Conservation (phyloP, 805 yeast genomes). For the Lachancea fermentati region DNA sequence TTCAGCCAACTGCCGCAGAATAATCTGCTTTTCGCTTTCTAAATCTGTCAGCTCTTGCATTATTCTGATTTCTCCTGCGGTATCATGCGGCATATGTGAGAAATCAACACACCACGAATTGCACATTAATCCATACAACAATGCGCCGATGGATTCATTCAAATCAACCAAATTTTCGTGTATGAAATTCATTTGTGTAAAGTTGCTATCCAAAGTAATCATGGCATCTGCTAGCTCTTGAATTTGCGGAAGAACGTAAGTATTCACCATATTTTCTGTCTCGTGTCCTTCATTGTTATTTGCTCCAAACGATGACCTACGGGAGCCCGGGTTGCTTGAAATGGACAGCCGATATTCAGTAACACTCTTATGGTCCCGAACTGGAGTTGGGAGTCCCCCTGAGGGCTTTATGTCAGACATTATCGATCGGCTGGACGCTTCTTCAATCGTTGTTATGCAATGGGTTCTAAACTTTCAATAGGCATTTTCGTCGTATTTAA, state of each 20-base stretch:
- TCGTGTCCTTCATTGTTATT: constrained; percentile 10
- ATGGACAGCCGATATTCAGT: constrained; percentile 39
- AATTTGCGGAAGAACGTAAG: constrained; percentile 38
- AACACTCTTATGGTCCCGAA: constrained; percentile 20
- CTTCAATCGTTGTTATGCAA: too few species aligned
- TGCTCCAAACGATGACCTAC: constrained; percentile 29
- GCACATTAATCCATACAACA: constrained; percentile 72
- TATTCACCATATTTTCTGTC: constrained; percentile 25
- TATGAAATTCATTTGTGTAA: constrained; percentile 49
- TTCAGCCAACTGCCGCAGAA: constrained; percentile 4
- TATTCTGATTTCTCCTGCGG: constrained; percentile 21
- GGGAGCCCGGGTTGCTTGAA: constrained; percentile 32
- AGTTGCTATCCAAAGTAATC: constrained; percentile 51
- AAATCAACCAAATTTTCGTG: constrained; percentile 60
- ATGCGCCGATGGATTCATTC: constrained; percentile 74
- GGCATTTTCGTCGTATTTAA: neutral
- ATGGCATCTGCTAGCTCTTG: constrained; percentile 44
- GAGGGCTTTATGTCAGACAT: constrained; percentile 3
- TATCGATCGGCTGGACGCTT: too few species aligned
- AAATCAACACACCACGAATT: constrained; percentile 89
- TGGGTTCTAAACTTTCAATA: too few species aligned
- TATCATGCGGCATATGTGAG: constrained; percentile 28
- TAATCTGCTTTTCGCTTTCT: constrained; percentile 15
- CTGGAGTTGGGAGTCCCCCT: constrained; percentile 5
- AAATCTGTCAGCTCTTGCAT: constrained; percentile 17